phyloP scores from a whole-genome alignment of 139 green algal genomes.

The Ulvella scutata region DNA sequence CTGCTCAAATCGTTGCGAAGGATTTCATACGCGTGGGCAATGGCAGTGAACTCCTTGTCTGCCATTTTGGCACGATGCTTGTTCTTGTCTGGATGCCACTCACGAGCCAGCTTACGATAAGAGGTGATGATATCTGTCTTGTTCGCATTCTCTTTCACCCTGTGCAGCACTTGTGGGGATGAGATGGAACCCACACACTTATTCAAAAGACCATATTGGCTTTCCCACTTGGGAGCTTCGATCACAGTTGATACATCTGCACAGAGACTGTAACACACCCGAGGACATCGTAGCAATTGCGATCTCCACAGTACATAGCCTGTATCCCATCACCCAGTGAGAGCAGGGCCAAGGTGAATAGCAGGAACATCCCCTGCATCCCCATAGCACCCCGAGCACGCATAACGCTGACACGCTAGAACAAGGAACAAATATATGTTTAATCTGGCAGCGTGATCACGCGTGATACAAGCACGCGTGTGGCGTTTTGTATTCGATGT shows the following conservation, averaged over 20 bases:
- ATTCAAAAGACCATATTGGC: no score
- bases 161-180: neutral
- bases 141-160: neutral
- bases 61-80: neutral
- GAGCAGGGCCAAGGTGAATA: no score
- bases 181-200: no score
- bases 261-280: neutral
- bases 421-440: no score
- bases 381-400: no score
- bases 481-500: no score
- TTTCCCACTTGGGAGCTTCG: no score
- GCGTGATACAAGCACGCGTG: no score
- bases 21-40: neutral
- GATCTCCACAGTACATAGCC: neutral
- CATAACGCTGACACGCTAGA: no score
- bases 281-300: neutral
- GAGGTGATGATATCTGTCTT: neutral
- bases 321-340: no score
- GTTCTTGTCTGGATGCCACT: slow-evolving; percentile 1
- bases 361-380: no score
- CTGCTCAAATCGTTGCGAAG: neutral
- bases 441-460: no score
- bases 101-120: neutral
- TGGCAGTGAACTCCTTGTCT: neutral
- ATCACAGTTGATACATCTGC: neutral